Evolutionary conservation across 352 stramenopile genomes (phyloP).

Genomic region (Heterotrichella gracilis): DNA sequence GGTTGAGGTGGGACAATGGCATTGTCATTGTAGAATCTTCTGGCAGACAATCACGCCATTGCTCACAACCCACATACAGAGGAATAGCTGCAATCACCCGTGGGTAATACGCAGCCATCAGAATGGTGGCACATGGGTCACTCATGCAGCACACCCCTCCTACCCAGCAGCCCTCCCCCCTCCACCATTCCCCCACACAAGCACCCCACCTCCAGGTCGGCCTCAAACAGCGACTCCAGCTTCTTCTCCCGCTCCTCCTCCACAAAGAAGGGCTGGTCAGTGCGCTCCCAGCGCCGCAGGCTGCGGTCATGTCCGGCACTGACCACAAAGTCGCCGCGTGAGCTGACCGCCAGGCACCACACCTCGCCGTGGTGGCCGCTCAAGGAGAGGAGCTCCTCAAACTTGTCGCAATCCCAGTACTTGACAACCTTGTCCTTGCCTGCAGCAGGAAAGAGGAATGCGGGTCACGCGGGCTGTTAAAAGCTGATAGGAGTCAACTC

Average conservation of each 20-base stretch:
- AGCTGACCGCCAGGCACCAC: constrained; percentile 45
- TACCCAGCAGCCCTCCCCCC: too few relatives aligned
- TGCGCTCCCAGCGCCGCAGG: constrained; percentile 73
- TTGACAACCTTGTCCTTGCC: constrained; percentile 77
- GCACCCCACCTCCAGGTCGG: too few relatives aligned
- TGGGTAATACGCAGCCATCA: too few relatives aligned
- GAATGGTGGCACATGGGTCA: too few relatives aligned
- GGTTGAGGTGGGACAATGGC: not conserved
- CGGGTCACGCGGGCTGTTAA: too few relatives aligned
- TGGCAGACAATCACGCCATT: too few relatives aligned
- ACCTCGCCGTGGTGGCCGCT: constrained; percentile 40
- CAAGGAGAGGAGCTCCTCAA: constrained; percentile 56
- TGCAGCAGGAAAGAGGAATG: too few relatives aligned
- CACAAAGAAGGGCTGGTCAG: constrained; percentile 79
- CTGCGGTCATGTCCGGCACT: constrained; percentile 74
- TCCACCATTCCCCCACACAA: too few relatives aligned
- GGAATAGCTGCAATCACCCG: too few relatives aligned
- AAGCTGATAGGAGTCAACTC: too few relatives aligned
- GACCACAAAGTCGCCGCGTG: constrained; percentile 66
- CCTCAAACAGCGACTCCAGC: constrained; percentile 65
- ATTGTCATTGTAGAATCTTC: not conserved
- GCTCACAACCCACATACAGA: too few relatives aligned
- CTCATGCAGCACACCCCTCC: too few relatives aligned
- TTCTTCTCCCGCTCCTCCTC: constrained; percentile 83
- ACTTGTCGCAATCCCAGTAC: constrained; percentile 91